Evolutionary conservation across 2,329 filamentous ascomycete genomes (phyloP).

Genomic region (Lachnellula subtilissima): DNA sequence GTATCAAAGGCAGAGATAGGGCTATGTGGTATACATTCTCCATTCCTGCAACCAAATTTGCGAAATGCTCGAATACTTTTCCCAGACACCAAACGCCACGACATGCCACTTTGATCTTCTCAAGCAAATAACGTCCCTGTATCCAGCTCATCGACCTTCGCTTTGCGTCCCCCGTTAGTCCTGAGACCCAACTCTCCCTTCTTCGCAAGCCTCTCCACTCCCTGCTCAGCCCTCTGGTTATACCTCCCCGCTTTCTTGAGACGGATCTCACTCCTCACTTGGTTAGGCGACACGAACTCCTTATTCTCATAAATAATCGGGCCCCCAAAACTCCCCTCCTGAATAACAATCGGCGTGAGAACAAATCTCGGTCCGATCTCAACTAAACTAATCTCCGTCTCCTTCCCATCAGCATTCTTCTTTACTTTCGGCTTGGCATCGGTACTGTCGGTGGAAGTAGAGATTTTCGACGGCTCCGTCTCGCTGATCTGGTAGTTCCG

Average conservation of each 20-base stretch:
- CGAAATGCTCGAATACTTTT: not conserved
- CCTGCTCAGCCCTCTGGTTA: conserved; percentile 69
- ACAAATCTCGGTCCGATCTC: conserved; percentile 95
- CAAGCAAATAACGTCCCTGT: conserved; percentile 70
- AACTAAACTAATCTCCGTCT: conserved; percentile 75
- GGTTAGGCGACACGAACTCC: conserved; percentile 94
- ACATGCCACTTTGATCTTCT: conserved; percentile 20
- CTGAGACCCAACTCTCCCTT: conserved; percentile 72
- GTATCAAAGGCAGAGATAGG: too few relatives aligned
- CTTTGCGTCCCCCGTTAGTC: conserved; percentile 58
- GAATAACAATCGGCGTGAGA: conserved; percentile 88
- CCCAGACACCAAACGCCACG: conserved; percentile 16
- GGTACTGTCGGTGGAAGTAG: conserved; percentile 35
- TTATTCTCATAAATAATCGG: conserved; percentile 98
- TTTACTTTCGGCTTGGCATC: conserved; percentile 43
- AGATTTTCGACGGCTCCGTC: conserved; percentile 55
- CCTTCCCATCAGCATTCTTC: conserved; percentile 46
- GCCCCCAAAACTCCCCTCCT: conserved; percentile 91
- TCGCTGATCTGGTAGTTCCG: conserved; percentile 92
- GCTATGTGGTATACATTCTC: too few relatives aligned
- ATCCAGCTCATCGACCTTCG: conserved; percentile 66
- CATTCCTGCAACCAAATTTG: too few relatives aligned
- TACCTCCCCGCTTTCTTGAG: conserved; percentile 72
- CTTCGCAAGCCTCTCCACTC: conserved; percentile 67
- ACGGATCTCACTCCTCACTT: conserved; percentile 78